Base-by-base conservation (phyloP, 306 rosid genomes). In the Boehmeria nivea region DNA sequence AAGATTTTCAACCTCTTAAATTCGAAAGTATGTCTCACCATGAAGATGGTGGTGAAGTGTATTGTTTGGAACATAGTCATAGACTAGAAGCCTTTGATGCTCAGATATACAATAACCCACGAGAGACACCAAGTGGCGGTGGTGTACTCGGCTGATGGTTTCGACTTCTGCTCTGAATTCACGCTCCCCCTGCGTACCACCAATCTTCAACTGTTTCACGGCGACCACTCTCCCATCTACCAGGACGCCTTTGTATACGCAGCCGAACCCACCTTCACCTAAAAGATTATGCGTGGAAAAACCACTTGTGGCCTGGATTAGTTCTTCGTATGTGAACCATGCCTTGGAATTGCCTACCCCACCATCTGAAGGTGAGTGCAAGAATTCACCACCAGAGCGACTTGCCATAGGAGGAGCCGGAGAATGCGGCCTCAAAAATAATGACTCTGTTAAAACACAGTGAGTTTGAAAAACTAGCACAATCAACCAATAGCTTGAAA, bases 201-300 rank as follows among this genome's bases (percentile, higher is more conserved):
- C 99, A 72, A 79, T 54, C 80, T 81, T 93, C 36, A 93, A 84
- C 64, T 87, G 99, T 70, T 93, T 93, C 57, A 93, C 96, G 51
- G 99, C 99, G 28, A 93, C 95, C 27, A 62, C 96, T 73, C 95
- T 83, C 70, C 95, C 95, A 75, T 87, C 95, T 26, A 56, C 37
- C 26, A 93, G 82, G 31, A 63, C 48, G 63, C 99, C 99, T 77
- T 85, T 93, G 78, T 84, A 93, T 14, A 93, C 99, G 74, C 95
- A 87, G 59, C 99, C 99, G 79, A 93, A 93, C 66, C 99, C 99
- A 66, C 96, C 99, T 81, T 93, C 98, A 23, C 98, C 98, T 84
- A 91, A 65, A 42, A 84, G 74, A 71, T 84, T 84, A 26, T 78
- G 51, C 8, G 63, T 50, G 0, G 95, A 83, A 74, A 87, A 91